Evolutionary conservation across 306 rosid genomes (phyloP), one percentile per base, ranked within the genome.

Genomic region (Sophora flavescens): DNA sequence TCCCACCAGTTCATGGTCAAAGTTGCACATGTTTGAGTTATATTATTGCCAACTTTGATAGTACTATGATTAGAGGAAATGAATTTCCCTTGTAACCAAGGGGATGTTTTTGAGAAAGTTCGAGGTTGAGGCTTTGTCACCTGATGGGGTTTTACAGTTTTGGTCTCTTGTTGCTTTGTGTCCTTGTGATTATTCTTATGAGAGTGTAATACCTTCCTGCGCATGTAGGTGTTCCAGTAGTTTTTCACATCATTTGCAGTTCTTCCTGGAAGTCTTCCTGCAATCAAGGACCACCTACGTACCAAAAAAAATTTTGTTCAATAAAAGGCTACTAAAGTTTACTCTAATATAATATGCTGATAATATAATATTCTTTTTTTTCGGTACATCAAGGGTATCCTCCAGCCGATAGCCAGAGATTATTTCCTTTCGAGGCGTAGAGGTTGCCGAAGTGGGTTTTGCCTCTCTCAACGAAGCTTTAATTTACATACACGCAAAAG

Each of bases 201-300:
- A 3, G 58, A 9, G 6, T 17, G 6, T 30, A 22, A 22, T 22
- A 7, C 10, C 42, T 42, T 71, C 28, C 38, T 63, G 2, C 73
- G 54, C 64, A 67, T 38, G 45, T 22, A 0, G 11, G 70, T 68
- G 78, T 74, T 67, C 78, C 74, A 83, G 3, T 41, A 83, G 26
- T 83, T 83, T 6, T 83, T 83, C 33, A 78, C 81, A 74, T 74
- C 83, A 3, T 83, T 78, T 8, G 83, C 0, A 4, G 86, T 83
- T 74, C 83, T 67, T 62, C 81, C 86, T 0, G 81, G 81, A 52
- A 78, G 68, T 32, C 83, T 83, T 44, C 81, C 83, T 0, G 86
- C 81, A 68, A 83, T 78, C 17, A 83, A 12, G 6, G 86, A 74
- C 86, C 83, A 83, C 63, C 86, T 83, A 39, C 14, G 26, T 14